Evolutionary conservation across 805 yeast species (phyloP), one percentile per base, ranked within the genome.

Genomic region (Lipomyces starkeyi): DNA sequence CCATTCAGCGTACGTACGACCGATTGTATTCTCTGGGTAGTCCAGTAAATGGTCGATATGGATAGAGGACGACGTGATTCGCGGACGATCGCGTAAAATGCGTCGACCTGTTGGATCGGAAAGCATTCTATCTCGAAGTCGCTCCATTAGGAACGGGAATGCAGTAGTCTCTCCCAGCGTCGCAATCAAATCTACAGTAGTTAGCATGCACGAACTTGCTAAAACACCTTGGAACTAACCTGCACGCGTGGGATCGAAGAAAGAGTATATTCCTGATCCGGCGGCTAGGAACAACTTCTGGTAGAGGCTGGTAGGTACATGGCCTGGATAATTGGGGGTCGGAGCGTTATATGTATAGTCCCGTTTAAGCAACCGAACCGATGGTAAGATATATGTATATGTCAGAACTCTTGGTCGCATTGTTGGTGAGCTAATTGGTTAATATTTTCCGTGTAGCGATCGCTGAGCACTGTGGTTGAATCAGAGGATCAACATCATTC

Each of bases 141-240:
- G 79, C 25, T 82, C 83, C 63, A 96, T 83, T 43, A 93, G 86
- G 37, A 83, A 84, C 9, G 89, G 87, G 54, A 90, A 82, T 7
- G 97, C 97, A 0, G 97, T 90, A 17, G 94, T 87, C 77, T 95
- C 99, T 0, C 99, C 99, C 17, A 74, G 66, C 3, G 67, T 60
- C 25, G 82, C 80, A 57, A 81, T 76, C 62, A 81, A 73, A 66
- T 81, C 84, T 3, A 78, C 4, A 22, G 2, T 17, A 49, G 5
- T 56, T 20, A 9, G 43, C n/a, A 20, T 13, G 8, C 27, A 9
- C 27, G 6, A 2, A 13, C 11, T 20, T 53, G 17, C 32, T 27
- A 68, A 29, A n/a, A 81, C 79, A 43, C 79, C 73, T 61, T 80
- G 72, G 29, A 11, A 32, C 57, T 7, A 49, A 65, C 81, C 83